Evolutionary conservation across 2,329 filamentous ascomycete species (phyloP).

Genomic region (Trichoderma gracile): DNA sequence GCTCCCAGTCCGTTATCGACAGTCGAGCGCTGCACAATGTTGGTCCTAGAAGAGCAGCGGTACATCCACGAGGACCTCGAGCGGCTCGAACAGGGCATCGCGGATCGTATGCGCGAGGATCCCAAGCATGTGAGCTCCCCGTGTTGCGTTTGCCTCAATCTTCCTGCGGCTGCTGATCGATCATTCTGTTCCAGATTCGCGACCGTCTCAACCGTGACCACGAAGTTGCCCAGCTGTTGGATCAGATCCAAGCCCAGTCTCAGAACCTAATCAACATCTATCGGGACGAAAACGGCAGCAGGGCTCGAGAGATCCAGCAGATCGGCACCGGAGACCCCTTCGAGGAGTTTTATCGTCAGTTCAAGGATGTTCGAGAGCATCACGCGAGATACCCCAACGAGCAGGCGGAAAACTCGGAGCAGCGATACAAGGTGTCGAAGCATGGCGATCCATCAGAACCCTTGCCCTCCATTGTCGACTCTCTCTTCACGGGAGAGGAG

Average conservation of each 20-base stretch:
- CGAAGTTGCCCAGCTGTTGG: conserved; percentile 82
- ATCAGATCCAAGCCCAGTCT: conserved; percentile 85
- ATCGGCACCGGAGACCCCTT: conserved; percentile 85
- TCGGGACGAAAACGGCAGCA: conserved; percentile 70
- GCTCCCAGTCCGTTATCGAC: no score
- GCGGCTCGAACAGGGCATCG: conserved; percentile 89
- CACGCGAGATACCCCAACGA: conserved; percentile 92
- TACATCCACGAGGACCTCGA: conserved; percentile 96
- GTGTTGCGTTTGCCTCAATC: conserved; percentile 17
- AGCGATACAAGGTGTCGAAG: conserved; percentile 76
- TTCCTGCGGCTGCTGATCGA: neutral
- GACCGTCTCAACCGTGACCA: conserved; percentile 89
- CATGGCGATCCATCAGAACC: conserved; percentile 64
- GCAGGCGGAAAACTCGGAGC: conserved; percentile 91
- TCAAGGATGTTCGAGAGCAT: conserved; percentile 79
- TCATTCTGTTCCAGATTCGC: conserved; percentile 62
- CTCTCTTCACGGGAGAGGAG: conserved; percentile 95
- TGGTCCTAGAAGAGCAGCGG: conserved; percentile 90
- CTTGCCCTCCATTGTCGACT: conserved; percentile 71
- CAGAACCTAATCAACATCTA: conserved; percentile 79
- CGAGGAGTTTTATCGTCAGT: conserved; percentile 85
- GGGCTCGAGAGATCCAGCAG: conserved; percentile 77
- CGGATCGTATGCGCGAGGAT: conserved; percentile 84
- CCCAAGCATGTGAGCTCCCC: conserved; percentile 71
- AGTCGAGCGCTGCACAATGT: conserved; percentile 57